phyloP scores from a whole-genome alignment of 2,329 filamentous ascomycete species.

The Neofusicoccum umdonicola region DNA sequence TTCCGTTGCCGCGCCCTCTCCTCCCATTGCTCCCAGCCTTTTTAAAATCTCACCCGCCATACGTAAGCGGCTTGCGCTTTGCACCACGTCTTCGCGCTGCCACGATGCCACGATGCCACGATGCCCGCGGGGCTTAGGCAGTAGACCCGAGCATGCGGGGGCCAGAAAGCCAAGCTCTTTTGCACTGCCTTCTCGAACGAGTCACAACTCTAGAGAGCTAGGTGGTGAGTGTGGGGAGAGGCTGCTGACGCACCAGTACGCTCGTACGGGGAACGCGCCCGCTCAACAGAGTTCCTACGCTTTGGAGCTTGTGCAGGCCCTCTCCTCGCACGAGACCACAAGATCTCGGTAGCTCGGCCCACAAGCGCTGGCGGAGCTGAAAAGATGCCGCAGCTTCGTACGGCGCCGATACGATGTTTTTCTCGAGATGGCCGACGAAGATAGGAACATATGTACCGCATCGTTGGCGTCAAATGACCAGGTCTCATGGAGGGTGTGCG shows the following conservation, averaged over 20 bases:
- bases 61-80: slow-evolving; percentile 3
- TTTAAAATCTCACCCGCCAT: background rate
- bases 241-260: background rate
- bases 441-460: background rate
- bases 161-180: background rate
- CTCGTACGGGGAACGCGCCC: background rate
- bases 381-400: background rate
- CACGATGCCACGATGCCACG: slow-evolving; percentile 2
- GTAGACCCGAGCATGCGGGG: background rate
- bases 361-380: background rate
- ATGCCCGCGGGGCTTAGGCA: background rate
- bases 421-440: background rate
- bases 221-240: background rate
- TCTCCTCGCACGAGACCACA: slow-evolving; percentile 1
- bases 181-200: slow-evolving; percentile 6
- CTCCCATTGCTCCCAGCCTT: background rate
- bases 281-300: background rate
- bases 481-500: background rate
- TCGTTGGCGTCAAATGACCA: background rate
- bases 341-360: background rate
- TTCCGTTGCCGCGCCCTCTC: background rate
- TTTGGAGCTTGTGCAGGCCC: background rate
- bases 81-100: background rate
- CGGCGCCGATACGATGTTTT: background rate
- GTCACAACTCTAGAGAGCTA: background rate